These are phyloP conservation scores for Pistacia atlantica DNA, from an alignment of 345 rosid genomes.

Conservation along the genomic window DNA sequence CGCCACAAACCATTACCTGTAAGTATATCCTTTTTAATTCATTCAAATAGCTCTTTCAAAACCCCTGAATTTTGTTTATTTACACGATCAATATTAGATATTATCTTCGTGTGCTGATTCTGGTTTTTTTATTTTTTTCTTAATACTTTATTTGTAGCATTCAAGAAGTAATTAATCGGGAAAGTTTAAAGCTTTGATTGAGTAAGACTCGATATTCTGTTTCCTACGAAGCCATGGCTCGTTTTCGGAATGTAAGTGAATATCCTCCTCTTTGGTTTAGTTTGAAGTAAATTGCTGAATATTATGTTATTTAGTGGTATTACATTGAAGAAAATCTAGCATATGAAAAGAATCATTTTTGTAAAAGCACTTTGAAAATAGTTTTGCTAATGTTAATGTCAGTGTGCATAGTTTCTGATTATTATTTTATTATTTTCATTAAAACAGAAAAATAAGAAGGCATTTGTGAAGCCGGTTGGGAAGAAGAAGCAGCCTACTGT, in stretches of 20 bases:
- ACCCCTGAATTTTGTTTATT: not conserved
- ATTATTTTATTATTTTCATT: slow-evolving; percentile 14
- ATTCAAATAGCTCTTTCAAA: not conserved
- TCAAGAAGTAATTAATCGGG: not conserved
- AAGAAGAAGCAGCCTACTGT: slow-evolving; percentile 56
- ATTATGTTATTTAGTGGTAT: not conserved
- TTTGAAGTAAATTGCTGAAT: too few species aligned
- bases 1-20: not conserved
- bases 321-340: not conserved
- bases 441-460: slow-evolving; percentile 62
- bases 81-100: not conserved
- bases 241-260: slow-evolving; percentile 44
- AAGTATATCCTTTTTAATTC: not conserved
- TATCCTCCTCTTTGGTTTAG: not conserved
- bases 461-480: slow-evolving; percentile 57
- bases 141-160: not conserved
- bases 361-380: not conserved
- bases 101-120: not conserved
- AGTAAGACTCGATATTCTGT: not conserved
- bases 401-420: not conserved
- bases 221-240: slow-evolving; percentile 38
- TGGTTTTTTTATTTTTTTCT: not conserved
- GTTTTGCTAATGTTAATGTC: too few species aligned
- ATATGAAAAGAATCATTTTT: not conserved
- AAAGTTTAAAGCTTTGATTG: not conserved